Evolutionary conservation across 495 filamentous ascomycete species (phyloP), one percentile per base, ranked within the genome.

Genomic region (Hypoxylon rickii): DNA sequence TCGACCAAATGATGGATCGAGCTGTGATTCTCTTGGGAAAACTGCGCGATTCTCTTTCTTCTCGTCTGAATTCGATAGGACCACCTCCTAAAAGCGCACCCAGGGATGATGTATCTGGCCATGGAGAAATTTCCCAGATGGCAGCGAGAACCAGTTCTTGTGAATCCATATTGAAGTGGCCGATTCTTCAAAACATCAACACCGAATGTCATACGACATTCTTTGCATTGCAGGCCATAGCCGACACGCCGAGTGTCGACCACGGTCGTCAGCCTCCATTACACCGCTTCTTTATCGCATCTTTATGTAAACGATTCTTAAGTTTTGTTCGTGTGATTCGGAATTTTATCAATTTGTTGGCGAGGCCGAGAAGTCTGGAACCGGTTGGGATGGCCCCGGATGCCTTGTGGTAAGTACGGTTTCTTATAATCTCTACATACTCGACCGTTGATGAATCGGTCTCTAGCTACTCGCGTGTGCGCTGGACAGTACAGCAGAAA

Each of bases 341-440:
- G 29, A 54, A 5, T 44, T 54, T 16, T 37, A 36, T 7, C 20
- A 17, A 20, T 44, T 44, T 12, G 50, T 32, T 10, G 15, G 40
- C 15, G 37, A 20, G 15, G 50, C 41, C 7, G 18, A 29, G 5
- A 41, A 54, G 42, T 44, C 37, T 26, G 50, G 40, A 12, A 39
- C 42, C 11, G 50, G 40, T 2, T 54, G 50, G 40, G 50, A 54
- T n/a, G 50, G 50, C 6, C 42, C 38, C 17, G 39, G 37, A n/a
- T 54, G 50, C 24, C 42, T 54, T 5, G 50, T 54, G 15, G 50
- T 45, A 19, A 42, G 50, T 54, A 29, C 34, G 15, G 15, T 15
- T 16, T 5, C 11, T 3, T 2, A 15, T 18, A n/a, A 16, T 41
- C 18, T 29, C n/a, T n/a, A n/a, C n/a, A n/a, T n/a, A n/a, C n/a